A percentile compares a stretch with the other conserved stretches of the same genome.
Evolutionary conservation across 352 stramenopile species (phyloP).

Genomic region (Phytophthora boehmeriae): DNA sequence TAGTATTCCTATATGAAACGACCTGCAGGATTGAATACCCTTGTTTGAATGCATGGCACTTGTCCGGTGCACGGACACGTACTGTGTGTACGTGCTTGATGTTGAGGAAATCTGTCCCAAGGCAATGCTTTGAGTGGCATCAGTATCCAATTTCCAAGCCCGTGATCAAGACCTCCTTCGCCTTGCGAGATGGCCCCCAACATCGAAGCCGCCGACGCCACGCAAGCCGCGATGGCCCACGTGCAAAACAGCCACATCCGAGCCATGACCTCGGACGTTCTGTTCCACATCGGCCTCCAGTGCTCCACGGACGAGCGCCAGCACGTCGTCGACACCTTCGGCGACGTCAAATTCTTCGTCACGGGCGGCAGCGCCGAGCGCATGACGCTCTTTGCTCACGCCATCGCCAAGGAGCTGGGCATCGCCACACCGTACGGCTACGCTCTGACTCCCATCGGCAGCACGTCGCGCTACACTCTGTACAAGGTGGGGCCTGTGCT

Average conservation of each 20-base stretch:
- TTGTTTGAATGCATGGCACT: too few species aligned
- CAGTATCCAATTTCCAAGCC: conserved; percentile 28
- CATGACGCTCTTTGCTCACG: conserved; percentile 74
- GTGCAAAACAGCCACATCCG: conserved; percentile 70
- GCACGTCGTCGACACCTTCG: conserved; percentile 56
- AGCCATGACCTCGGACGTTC: conserved; percentile 66
- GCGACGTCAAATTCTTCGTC: conserved; percentile 83
- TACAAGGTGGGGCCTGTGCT: conserved; percentile 86
- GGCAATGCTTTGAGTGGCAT: not conserved
- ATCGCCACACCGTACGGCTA: conserved; percentile 74
- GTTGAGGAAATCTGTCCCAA: not conserved
- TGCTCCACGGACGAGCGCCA: conserved; percentile 55
- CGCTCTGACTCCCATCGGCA: conserved; percentile 61
- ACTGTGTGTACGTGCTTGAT: not conserved
- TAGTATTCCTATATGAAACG: too few species aligned
- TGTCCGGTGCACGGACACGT: conserved; percentile 1
- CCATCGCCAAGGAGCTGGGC: conserved; percentile 56
- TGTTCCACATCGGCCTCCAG: conserved; percentile 80
- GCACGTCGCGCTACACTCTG: conserved; percentile 72
- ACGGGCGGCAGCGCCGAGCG: conserved; percentile 74
- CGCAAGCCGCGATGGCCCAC: conserved; percentile 31
- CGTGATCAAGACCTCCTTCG: conserved; percentile 9
- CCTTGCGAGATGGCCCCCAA: conserved; percentile 34
- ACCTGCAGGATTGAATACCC: too few species aligned
- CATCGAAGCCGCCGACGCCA: conserved; percentile 22